A percentile compares a stretch with the other conserved stretches of the same genome.
Evolutionary conservation across 345 rosid genomes (phyloP).

Genomic region (Eucalyptus guilfoylei): DNA sequence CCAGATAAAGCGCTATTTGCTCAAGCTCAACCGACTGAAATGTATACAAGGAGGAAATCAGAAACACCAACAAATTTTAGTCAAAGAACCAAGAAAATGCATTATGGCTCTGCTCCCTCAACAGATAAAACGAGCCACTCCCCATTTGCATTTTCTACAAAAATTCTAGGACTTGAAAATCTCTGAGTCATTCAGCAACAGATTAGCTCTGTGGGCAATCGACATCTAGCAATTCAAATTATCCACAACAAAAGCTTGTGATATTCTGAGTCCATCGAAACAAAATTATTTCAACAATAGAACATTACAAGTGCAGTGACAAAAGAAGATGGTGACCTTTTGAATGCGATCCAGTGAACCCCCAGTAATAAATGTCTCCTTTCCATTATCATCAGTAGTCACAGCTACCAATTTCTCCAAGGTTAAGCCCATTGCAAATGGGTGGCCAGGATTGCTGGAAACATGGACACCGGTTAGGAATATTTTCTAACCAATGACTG

Average conservation of each 20-base stretch:
- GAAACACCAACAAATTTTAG: neutral
- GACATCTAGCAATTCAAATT: neutral
- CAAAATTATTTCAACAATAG: neutral
- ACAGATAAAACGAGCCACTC: neutral
- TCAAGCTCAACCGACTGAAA: slow-evolving; percentile 82
- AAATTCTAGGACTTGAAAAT: neutral
- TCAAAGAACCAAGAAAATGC: neutral
- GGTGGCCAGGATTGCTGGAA: slow-evolving; percentile 84
- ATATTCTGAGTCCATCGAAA: neutral
- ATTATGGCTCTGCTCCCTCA: neutral
- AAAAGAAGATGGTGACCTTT: slow-evolving; percentile 39
- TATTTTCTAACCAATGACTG: neutral
- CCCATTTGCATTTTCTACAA: neutral
- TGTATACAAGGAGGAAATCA: neutral
- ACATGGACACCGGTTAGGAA: neutral
- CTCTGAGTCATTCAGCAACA: neutral
- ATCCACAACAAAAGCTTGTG: neutral
- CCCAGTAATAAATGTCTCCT: slow-evolving; percentile 83
- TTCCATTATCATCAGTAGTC: slow-evolving; percentile 82
- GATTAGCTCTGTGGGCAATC: neutral
- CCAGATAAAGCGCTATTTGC: slow-evolving; percentile 85
- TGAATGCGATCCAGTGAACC: slow-evolving; percentile 64
- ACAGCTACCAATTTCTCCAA: slow-evolving; percentile 92
- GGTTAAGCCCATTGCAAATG: slow-evolving; percentile 81
- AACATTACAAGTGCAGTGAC: neutral